Base-by-base conservation (phyloP, 192 early-diverging fungal genomes). In the Backusella luteola region DNA sequence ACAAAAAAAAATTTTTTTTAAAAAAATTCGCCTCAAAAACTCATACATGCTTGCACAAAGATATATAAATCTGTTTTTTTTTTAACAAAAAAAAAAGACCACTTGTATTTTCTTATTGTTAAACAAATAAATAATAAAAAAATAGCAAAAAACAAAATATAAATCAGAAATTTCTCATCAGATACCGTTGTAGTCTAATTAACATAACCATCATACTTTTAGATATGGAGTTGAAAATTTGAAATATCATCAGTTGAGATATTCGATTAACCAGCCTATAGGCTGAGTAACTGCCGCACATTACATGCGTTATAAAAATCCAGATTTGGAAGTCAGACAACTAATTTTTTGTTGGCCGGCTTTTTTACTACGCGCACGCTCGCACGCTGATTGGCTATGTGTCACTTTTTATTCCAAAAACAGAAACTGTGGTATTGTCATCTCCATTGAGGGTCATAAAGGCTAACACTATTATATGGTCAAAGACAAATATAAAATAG, bases 161-260 rank as follows among this genome's bases (percentile, higher is more conserved):
- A 63, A 63, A 63, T 63, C 11, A 63, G 26, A 59, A 14, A 14
- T 63, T 49, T 49, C 56, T 63, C 56, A 63, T 63, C 56, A 63
- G 56, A 63, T 63, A 63, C 56, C 56, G 56, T 63, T 63, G 56
- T 63, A 63, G 56, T 63, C 56, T 63, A 63, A 29, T 63, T 29
- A 63, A 23, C 56, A 29, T 49, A 19, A 49, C 56, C 56, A 63
- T 63, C 56, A 63, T 63, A 63, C 56, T 63, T 63, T 63, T 63
- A 29, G 56, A 63, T 63, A 63, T 63, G 56, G 56, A 63, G 56
- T 63, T 63, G 56, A 63, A 29, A 63, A 63, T 26, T 63, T 15
- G 26, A 63, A 63, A 63, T 63, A 63, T 63, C 56, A 63, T 63
- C 56, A 63, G 56, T 23, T 63, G 56, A 63, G 56, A 63, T 63